These are phyloP conservation scores for Phytophthora fragariae DNA, from an alignment of 352 stramenopile species.

Conservation along the genomic window DNA sequence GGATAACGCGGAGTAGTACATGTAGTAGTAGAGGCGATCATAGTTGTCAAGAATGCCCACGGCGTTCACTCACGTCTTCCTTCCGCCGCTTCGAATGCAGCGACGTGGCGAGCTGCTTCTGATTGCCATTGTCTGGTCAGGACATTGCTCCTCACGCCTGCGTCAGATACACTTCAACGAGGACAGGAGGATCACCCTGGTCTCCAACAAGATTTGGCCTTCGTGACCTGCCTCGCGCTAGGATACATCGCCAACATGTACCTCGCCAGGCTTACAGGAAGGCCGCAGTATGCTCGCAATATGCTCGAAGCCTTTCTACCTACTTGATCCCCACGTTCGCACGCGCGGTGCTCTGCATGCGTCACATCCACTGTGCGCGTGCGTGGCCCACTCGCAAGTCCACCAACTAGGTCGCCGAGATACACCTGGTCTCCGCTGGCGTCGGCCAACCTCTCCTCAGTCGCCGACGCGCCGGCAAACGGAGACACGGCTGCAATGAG, in stretches of 20 bases:
- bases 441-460: slow-evolving; percentile 9
- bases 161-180: background rate
- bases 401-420: slow-evolving; percentile 11
- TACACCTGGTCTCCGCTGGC: background rate
- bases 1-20: background rate
- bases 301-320: background rate
- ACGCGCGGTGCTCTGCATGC: background rate
- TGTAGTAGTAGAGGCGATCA: no score
- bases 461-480: slow-evolving; percentile 2
- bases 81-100: background rate
- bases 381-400: slow-evolving; percentile 2
- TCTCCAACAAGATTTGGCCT: background rate
- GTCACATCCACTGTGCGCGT: slow-evolving; percentile 16
- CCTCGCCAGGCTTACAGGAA: no score
- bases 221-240: no score
- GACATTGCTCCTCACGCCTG: background rate
- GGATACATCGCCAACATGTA: no score
- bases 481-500: slow-evolving; percentile 9
- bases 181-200: background rate
- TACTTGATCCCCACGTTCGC: no score
- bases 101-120: background rate
- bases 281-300: no score
- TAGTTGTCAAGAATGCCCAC: no score
- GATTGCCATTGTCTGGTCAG: background rate
- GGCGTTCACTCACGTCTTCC: background rate